A percentile compares a stretch with the other conserved stretches of the same genome.
Conservation (phyloP, 2,329 filamentous ascomycete species). For the Cladophialophora immunda region DNA sequence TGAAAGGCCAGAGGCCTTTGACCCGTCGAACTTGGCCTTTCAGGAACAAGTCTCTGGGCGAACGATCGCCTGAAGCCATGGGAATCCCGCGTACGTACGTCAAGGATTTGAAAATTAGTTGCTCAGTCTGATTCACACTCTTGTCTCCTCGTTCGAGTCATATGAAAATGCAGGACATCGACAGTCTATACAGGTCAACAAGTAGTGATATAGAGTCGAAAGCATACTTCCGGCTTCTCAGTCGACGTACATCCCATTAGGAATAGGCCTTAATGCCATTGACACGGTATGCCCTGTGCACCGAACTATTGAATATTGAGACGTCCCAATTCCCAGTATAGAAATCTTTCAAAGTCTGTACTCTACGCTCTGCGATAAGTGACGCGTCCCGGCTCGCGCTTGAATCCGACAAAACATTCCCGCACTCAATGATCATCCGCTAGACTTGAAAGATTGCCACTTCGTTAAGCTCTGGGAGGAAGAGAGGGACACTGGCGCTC, state of each 20-base stretch:
- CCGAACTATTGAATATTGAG: background rate
- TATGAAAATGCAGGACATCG: too few relatives aligned
- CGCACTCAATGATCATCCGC: background rate
- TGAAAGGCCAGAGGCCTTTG: too few relatives aligned
- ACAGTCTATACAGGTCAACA: too few relatives aligned
- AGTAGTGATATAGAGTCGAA: too few relatives aligned
- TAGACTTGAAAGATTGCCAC: background rate
- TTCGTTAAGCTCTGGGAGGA: background rate
- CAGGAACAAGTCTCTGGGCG: too few relatives aligned
- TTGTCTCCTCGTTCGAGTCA: too few relatives aligned
- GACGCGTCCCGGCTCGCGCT: background rate
- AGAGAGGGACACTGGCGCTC: background rate
- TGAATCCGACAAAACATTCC: background rate
- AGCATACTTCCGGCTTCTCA: too few relatives aligned
- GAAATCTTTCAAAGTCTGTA: background rate
- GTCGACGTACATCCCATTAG: background rate
- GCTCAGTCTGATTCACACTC: too few relatives aligned
- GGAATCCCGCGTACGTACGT: too few relatives aligned
- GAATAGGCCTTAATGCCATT: background rate
- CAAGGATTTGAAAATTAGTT: too few relatives aligned
- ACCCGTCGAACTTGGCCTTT: too few relatives aligned
- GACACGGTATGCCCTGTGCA: background rate
- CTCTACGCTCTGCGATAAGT: background rate
- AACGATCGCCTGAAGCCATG: too few relatives aligned
- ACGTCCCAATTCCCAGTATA: background rate